Evolutionary conservation across 2,329 filamentous ascomycete species (phyloP).

Genomic region (Cyphellophora europaea): DNA sequence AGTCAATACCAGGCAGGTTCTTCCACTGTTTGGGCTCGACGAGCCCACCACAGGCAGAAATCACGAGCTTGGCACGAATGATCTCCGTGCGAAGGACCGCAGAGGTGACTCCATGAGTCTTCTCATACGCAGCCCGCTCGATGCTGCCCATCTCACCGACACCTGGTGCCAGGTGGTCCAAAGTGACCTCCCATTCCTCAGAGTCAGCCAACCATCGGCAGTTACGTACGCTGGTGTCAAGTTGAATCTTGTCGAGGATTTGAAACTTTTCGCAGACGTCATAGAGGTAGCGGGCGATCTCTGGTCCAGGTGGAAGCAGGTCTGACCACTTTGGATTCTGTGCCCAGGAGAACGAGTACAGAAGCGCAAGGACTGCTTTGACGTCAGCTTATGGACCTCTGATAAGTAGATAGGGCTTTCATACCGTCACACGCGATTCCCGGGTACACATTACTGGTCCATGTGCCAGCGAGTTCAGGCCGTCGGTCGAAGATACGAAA

Average conservation of each 20-base stretch:
- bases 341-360: slow-evolving; percentile 49
- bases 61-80: slow-evolving; percentile 44
- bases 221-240: slow-evolving; percentile 47
- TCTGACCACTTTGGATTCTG: slow-evolving; percentile 44
- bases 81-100: slow-evolving; percentile 43
- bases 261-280: slow-evolving; percentile 42
- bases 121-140: slow-evolving; percentile 35
- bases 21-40: slow-evolving; percentile 40
- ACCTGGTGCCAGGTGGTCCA: slow-evolving; percentile 42
- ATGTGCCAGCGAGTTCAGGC: slow-evolving; percentile 52
- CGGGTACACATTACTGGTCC: slow-evolving; percentile 55
- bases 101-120: slow-evolving; percentile 34
- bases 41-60: slow-evolving; percentile 46
- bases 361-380: slow-evolving; percentile 38
- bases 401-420: slow-evolving; percentile 18
- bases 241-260: slow-evolving; percentile 48
- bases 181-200: slow-evolving; percentile 45
- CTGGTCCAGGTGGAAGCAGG: slow-evolving; percentile 38
- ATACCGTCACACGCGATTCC: slow-evolving; percentile 49
- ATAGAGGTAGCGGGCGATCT: slow-evolving; percentile 44
- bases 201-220: slow-evolving; percentile 44
- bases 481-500: slow-evolving; percentile 53
- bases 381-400: background rate
- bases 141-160: slow-evolving; percentile 43
- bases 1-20: slow-evolving; percentile 42